Evolutionary conservation across 805 yeast genomes (phyloP).

Genomic region (Debaryomyces prosopidis): DNA sequence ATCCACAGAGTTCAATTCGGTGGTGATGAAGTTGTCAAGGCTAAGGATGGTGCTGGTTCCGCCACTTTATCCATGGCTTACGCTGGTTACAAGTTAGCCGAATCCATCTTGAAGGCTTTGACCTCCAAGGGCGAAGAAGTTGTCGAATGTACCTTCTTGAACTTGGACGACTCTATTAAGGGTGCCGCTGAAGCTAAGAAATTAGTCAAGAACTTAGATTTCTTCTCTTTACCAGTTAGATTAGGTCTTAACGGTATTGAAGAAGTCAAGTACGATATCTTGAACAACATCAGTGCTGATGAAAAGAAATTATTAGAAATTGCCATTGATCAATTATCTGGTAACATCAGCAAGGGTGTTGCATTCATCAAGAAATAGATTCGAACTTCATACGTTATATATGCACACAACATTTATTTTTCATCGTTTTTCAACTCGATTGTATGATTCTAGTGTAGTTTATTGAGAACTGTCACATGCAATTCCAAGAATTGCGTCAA

Average conservation of each 20-base stretch:
- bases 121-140: constrained; percentile 23
- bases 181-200: constrained; percentile 55
- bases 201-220: constrained; percentile 44
- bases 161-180: constrained; percentile 48
- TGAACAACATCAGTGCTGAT: constrained; percentile 46
- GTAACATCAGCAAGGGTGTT: constrained; percentile 61
- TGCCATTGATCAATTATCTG: constrained; percentile 54
- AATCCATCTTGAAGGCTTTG: constrained; percentile 61
- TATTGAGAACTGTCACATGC: too few relatives aligned
- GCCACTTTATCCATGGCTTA: constrained; percentile 87
- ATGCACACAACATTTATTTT: too few relatives aligned
- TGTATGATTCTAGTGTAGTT: too few relatives aligned
- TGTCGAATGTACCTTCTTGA: constrained; percentile 53
- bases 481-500: too few relatives aligned
- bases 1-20: constrained; percentile 91
- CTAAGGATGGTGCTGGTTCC: constrained; percentile 81
- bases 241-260: constrained; percentile 56
- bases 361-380: constrained; percentile 37
- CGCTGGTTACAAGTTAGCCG: constrained; percentile 77
- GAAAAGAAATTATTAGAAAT: constrained; percentile 57
- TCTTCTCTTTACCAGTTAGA: constrained; percentile 64
- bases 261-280: constrained; percentile 53
- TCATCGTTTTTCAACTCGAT: too few relatives aligned
- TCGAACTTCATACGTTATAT: too few relatives aligned
- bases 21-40: constrained; percentile 87